A percentile compares a stretch with the other conserved stretches of the same genome.
Evolutionary conservation across 208 protist species (phyloP).

Genomic region (Willaertia magna): DNA sequence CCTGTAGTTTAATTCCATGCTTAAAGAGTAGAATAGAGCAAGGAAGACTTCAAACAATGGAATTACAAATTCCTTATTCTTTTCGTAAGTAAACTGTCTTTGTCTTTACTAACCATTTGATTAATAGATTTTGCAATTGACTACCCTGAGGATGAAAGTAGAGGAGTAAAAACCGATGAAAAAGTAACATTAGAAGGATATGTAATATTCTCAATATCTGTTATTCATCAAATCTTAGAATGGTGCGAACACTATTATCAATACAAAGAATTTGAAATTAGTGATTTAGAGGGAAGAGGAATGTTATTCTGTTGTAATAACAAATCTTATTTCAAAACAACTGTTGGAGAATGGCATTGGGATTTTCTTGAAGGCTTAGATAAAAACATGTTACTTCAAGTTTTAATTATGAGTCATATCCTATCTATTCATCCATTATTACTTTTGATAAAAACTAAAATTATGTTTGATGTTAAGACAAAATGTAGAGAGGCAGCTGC

Average conservation of each 20-base stretch:
- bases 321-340: neutral
- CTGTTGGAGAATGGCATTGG: neutral
- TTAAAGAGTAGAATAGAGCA: neutral
- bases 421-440: neutral
- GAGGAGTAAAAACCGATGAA: neutral
- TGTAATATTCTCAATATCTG: neutral
- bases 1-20: neutral
- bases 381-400: neutral
- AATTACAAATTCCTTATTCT: neutral
- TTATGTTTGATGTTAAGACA: neutral
- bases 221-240: neutral
- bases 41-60: neutral
- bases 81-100: too few relatives aligned
- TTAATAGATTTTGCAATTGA: neutral
- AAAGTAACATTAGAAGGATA: neutral
- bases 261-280: neutral
- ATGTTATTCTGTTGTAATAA: neutral
- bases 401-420: neutral
- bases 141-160: neutral
- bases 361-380: neutral
- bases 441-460: neutral
- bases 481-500: neutral
- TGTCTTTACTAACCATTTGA: too few relatives aligned
- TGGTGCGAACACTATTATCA: neutral
- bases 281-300: neutral